A percentile compares a stretch with the other conserved stretches of the same genome.
Conservation (phyloP, 2,329 filamentous ascomycete species). For the Sclerotinia nivalis region DNA sequence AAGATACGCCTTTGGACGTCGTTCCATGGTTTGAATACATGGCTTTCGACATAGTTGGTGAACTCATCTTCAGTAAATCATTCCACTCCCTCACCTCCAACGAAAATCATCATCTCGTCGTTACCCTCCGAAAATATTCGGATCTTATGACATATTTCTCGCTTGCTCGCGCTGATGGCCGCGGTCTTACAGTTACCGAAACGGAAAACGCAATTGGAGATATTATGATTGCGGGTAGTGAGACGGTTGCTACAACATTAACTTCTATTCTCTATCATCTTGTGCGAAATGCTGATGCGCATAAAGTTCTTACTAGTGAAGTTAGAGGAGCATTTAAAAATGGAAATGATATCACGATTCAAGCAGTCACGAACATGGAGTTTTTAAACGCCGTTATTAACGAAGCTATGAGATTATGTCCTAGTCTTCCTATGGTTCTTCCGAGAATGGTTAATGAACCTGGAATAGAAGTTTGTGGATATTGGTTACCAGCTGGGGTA, state of each 20-base stretch:
- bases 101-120: not conserved
- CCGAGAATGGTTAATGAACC: not conserved
- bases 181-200: not conserved
- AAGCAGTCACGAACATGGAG: not conserved
- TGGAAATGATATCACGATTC: not conserved
- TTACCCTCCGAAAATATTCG: not conserved
- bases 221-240: not conserved
- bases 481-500: not conserved
- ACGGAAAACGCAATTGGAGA: not conserved
- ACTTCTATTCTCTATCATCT: not conserved
- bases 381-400: not conserved
- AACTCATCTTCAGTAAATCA: constrained; percentile 1
- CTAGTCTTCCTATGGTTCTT: not conserved
- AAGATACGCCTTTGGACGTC: not conserved
- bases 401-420: constrained; percentile 7
- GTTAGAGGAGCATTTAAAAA: not conserved
- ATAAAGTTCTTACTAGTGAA: not conserved
- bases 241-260: not conserved
- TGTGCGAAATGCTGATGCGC: not conserved
- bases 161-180: not conserved
- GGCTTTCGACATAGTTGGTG: not conserved
- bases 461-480: not conserved
- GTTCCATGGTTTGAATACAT: not conserved
- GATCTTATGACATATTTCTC: not conserved
- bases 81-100: not conserved